Evolutionary conservation across 345 rosid species (phyloP), one percentile per base, ranked within the genome.

Genomic region (Ceriops tagal): DNA sequence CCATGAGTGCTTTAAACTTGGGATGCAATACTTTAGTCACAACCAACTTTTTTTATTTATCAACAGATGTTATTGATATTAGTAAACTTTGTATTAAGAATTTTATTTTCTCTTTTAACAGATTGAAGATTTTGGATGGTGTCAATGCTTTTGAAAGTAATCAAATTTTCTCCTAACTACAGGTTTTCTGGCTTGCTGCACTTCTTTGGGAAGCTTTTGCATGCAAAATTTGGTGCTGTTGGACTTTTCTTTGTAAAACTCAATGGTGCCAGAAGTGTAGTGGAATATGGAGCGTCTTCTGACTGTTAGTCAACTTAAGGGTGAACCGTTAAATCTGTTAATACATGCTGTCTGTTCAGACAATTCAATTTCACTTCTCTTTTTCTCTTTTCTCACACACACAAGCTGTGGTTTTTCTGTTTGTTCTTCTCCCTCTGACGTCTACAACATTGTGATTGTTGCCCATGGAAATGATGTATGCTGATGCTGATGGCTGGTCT

Each of bases 181-280:
- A 82, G 83, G 81, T 64, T 39, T 24, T 31, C 30, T 56, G 11
- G 39, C 56, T 34, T 53, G 68, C 35, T 47, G 52, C 75, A 62
- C 59, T 70, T 56, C 66, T 53, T 20, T 66, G 64, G 68, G 65
- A 43, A 65, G 55, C 52, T 58, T 35, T 62, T 53, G 62, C 57
- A 59, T 58, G n/a, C 53, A 10, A 65, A 63, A 58, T 72, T 59
- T 69, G 70, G 78, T 65, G 69, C 58, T n/a, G 6, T 75, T 32
- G 69, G 64, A 64, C 73, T 77, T 74, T 61, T 67, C 60, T 68
- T 72, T 74, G 61, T 75, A 70, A 68, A 79, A 77, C 76, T 91
- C 77, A 68, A 78, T 91, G 85, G 77, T 80, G 76, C 84, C 74
- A 31, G 67, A 47, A 62, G 85, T 84, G 63, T 79, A 82, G 85